These are phyloP conservation scores for Neocatenulostroma microsporum DNA, from an alignment of 2,329 filamentous ascomycete genomes.

Conservation along the genomic window DNA sequence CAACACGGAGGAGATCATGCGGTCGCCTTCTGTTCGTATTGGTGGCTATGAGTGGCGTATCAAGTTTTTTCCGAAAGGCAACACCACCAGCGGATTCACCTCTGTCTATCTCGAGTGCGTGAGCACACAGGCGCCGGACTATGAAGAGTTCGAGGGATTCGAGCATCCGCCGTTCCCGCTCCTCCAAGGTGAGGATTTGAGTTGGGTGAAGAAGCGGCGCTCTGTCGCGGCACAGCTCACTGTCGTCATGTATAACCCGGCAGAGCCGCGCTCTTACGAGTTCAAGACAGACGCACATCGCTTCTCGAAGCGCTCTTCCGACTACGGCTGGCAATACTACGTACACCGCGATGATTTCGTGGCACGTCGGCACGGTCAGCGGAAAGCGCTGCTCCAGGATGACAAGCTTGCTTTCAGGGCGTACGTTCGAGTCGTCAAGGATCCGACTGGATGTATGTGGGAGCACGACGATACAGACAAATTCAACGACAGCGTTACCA, in stretches of 20 bases:
- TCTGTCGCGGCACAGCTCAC: constrained; percentile 52
- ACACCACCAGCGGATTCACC: constrained; percentile 50
- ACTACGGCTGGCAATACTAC: constrained; percentile 59
- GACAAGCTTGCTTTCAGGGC: constrained; percentile 56
- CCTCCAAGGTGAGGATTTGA: constrained; percentile 14
- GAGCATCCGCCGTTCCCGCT: constrained; percentile 23
- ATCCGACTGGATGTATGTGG: constrained; percentile 54
- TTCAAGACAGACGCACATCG: constrained; percentile 51
- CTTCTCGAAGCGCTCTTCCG: constrained; percentile 50
- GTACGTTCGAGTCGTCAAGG: constrained; percentile 54
- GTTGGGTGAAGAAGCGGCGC: constrained; percentile 31
- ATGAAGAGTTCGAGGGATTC: constrained; percentile 20
- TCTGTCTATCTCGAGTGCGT: constrained; percentile 57
- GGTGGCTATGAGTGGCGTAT: constrained; percentile 58
- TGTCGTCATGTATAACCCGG: constrained; percentile 56
- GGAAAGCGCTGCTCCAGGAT: constrained; percentile 51
- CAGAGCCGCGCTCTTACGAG: constrained; percentile 52
- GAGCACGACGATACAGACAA: constrained; percentile 37
- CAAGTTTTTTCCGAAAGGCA: constrained; percentile 57
- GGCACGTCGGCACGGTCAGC: constrained; percentile 48
- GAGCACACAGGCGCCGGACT: constrained; percentile 31
- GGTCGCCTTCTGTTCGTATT: constrained; percentile 48
- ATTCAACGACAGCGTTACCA: constrained; percentile 37
- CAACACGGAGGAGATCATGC: constrained; percentile 52
- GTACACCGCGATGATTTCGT: constrained; percentile 51